phyloP scores from a whole-genome alignment of 768 basidiomycete species.

The Russula sp. region DNA sequence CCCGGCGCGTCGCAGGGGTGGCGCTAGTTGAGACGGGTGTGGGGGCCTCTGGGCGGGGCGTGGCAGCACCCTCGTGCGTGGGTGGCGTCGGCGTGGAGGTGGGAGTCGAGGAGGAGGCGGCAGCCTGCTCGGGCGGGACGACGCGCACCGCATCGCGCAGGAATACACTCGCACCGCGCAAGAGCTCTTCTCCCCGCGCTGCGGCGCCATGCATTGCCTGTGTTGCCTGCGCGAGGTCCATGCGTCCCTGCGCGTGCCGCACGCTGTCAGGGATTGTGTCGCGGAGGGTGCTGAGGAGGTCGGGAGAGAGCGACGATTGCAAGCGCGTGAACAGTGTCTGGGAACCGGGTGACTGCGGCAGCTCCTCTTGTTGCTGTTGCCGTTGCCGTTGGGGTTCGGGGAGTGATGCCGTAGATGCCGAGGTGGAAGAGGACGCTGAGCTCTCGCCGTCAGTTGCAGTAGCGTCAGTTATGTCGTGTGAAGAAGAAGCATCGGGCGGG shows the following conservation, averaged over 20 bases:
- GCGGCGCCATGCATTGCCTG: constrained; percentile 51
- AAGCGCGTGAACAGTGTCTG: constrained; percentile 60
- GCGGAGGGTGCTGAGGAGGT: constrained; percentile 62
- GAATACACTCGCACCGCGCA: constrained; percentile 51
- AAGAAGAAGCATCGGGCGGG: constrained; percentile 26
- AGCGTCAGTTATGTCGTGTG: constrained; percentile 21
- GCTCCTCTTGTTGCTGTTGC: neutral
- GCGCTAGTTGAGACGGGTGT: neutral
- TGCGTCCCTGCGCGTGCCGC: constrained; percentile 43
- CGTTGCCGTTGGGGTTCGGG: constrained; percentile 4
- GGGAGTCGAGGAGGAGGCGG: neutral
- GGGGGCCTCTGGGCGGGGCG: constrained; percentile 65
- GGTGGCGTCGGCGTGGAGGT: constrained; percentile 28
- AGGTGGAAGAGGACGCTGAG: constrained; percentile 24
- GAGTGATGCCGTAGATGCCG: constrained; percentile 18
- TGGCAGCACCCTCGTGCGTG: constrained; percentile 49
- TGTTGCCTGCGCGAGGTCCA: constrained; percentile 65
- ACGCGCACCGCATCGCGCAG: constrained; percentile 84
- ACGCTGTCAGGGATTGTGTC: constrained; percentile 53
- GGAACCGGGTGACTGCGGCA: constrained; percentile 19
- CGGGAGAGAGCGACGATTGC: constrained; percentile 69
- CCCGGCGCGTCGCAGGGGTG: constrained; percentile 14
- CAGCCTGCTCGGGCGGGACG: constrained; percentile 66
- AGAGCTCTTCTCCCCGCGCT: constrained; percentile 43
- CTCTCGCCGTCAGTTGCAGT: constrained; percentile 24